phyloP scores from a whole-genome alignment of 352 stramenopile species.

The Phytopythium kandeliae region DNA sequence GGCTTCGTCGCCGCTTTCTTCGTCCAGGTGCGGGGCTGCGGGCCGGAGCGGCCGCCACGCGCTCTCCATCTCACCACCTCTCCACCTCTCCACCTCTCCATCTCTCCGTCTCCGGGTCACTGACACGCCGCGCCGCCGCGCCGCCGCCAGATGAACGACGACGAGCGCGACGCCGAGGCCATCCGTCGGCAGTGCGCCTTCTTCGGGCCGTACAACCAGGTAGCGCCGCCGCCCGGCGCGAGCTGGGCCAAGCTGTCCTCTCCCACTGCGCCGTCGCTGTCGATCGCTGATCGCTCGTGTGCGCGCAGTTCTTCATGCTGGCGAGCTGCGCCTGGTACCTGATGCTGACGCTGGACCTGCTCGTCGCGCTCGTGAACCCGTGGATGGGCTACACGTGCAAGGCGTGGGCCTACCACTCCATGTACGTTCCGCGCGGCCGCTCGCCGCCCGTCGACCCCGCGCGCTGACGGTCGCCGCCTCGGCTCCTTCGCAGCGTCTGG shows the following conservation, averaged over 20 bases:
- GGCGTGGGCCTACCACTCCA: conserved; percentile 74
- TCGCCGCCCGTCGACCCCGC: conserved; percentile 1
- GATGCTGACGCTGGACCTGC: conserved; percentile 78
- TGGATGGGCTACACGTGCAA: conserved; percentile 88
- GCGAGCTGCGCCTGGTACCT: conserved; percentile 71
- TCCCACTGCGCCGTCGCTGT: too few species aligned
- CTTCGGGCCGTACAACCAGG: conserved; percentile 64
- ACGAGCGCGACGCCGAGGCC: conserved; percentile 9
- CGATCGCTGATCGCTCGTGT: neutral
- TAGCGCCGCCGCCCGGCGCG: conserved; percentile 3
- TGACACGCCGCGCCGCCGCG: neutral
- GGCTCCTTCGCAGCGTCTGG: conserved; percentile 45
- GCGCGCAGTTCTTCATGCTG: conserved; percentile 63
- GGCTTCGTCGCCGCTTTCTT: conserved; percentile 60
- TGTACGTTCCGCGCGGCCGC: conserved; percentile 29
- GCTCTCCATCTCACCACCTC: too few species aligned
- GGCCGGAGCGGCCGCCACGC: too few species aligned
- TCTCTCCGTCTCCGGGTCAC: too few species aligned
- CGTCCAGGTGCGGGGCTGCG: conserved; percentile 36
- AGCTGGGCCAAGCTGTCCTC: too few species aligned
- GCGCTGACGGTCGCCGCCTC: neutral
- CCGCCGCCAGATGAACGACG: conserved; percentile 3
- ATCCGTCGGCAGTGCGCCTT: conserved; percentile 36
- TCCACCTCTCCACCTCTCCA: too few species aligned
- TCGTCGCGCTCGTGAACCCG: conserved; percentile 82